Conservation (phyloP, 2,329 filamentous ascomycete genomes). For the Onygenales sp. region DNA sequence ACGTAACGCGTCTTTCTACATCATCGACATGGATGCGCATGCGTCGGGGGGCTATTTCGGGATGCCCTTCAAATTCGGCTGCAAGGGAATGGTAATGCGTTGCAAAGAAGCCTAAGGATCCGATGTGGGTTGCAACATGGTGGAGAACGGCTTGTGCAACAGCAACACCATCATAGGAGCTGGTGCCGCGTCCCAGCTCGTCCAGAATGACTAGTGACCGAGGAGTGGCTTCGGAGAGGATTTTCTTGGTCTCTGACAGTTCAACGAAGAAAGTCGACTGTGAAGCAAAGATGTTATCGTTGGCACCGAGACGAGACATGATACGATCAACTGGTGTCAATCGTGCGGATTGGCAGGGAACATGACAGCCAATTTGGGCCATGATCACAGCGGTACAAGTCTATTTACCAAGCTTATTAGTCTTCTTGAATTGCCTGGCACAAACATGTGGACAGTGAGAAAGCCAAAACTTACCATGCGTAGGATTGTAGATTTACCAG, state of each 20-base stretch:
- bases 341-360: constrained; percentile 71
- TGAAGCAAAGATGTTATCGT: constrained; percentile 97
- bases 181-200: constrained; percentile 88
- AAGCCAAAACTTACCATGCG: constrained; percentile 64
- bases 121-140: constrained; percentile 85
- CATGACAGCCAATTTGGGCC: constrained; percentile 89
- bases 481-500: constrained; percentile 91
- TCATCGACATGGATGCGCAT: constrained; percentile 97
- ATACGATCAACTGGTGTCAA: constrained; percentile 92
- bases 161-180: constrained; percentile 90
- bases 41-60: constrained; percentile 73
- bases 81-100: constrained; percentile 95
- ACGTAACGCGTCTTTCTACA: constrained; percentile 75
- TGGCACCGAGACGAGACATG: constrained; percentile 95
- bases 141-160: constrained; percentile 97
- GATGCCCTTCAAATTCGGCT: constrained; percentile 79
- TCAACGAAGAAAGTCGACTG: constrained; percentile 99
- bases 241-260: constrained; percentile 95
- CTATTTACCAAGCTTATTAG: constrained; percentile 34
- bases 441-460: neutral
- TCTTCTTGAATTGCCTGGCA: constrained; percentile 2
- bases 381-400: constrained; percentile 95
- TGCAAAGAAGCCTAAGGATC: constrained; percentile 91
- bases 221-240: constrained; percentile 84
- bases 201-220: constrained; percentile 94